A percentile compares a stretch with the other conserved stretches of the same genome.
phyloP scores from a whole-genome alignment of 495 filamentous ascomycete species.

The Aspergillus sparsus region DNA sequence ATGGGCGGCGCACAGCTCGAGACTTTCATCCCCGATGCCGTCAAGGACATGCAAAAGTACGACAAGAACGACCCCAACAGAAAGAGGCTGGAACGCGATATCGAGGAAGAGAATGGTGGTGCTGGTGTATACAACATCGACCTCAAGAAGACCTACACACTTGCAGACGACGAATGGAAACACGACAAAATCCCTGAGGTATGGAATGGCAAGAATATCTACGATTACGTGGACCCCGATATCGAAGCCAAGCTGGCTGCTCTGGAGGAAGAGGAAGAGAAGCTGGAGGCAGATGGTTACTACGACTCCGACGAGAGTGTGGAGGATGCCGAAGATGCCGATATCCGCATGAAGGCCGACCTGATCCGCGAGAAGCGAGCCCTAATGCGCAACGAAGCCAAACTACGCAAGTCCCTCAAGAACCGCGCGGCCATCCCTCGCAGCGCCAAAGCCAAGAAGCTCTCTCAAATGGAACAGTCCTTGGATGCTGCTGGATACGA shows the following conservation, averaged over 20 bases:
- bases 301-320: conserved; percentile 68
- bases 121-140: conserved; percentile 95
- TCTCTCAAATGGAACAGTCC: conserved; percentile 80
- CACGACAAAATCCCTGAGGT: conserved; percentile 93
- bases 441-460: conserved; percentile 66
- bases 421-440: conserved; percentile 91
- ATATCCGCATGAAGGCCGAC: conserved; percentile 86
- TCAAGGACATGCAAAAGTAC: conserved; percentile 79
- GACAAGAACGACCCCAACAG: conserved; percentile 85
- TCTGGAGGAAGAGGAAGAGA: conserved; percentile 92
- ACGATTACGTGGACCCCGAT: conserved; percentile 94
- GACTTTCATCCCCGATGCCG: conserved; percentile 84
- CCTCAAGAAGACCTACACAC: conserved; percentile 79
- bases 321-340: conserved; percentile 82
- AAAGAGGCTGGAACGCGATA: conserved; percentile 74
- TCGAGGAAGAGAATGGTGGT: conserved; percentile 91
- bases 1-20: conserved; percentile 76
- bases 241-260: conserved; percentile 89
- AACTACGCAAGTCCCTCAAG: conserved; percentile 91
- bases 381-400: conserved; percentile 86
- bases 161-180: conserved; percentile 88
- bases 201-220: conserved; percentile 91
- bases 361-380: conserved; percentile 89
- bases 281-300: conserved; percentile 79
- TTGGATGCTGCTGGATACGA: conserved; percentile 86